phyloP scores from a whole-genome alignment of 805 yeast genomes.

The Diddensiella santjacobensis region DNA sequence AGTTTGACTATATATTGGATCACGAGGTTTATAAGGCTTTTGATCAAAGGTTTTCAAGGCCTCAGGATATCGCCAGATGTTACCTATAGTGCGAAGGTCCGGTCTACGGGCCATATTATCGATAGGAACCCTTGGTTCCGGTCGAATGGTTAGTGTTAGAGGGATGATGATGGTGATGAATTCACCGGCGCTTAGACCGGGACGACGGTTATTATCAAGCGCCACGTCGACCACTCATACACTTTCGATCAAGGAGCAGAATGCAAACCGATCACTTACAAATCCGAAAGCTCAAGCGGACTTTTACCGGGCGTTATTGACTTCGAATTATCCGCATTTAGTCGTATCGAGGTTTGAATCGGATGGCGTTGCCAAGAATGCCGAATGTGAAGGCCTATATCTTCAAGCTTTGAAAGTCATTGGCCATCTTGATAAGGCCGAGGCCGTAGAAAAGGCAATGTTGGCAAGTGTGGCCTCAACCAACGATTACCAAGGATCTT shows the following conservation, averaged over 20 bases:
- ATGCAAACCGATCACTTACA: constrained; percentile 72
- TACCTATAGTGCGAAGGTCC: background rate
- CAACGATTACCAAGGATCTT: constrained; percentile 9
- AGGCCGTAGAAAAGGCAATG: constrained; percentile 50
- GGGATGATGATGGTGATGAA: background rate
- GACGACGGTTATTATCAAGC: background rate
- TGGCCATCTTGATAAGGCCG: constrained; percentile 79
- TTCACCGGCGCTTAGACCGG: background rate
- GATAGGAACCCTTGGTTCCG: background rate
- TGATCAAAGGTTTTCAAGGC: too few relatives aligned
- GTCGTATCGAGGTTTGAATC: constrained; percentile 94
- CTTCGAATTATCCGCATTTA: constrained; percentile 88
- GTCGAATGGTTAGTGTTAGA: background rate
- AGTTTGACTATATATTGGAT: too few relatives aligned
- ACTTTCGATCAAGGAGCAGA: constrained; percentile 55
- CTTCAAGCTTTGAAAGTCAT: constrained; percentile 73
- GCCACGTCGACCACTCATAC: constrained; percentile 16
- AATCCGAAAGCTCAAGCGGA: constrained; percentile 76
- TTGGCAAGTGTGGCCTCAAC: constrained; percentile 31
- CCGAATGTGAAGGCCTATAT: constrained; percentile 75
- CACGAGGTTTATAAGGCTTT: too few relatives aligned
- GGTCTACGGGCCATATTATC: too few relatives aligned
- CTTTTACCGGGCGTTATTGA: constrained; percentile 70
- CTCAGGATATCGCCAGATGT: too few relatives aligned
- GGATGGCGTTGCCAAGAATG: constrained; percentile 81